A percentile compares a stretch with the other conserved stretches of the same genome.
phyloP scores from a whole-genome alignment of 192 early-diverging fungal genomes.

The Backusella sp. region DNA sequence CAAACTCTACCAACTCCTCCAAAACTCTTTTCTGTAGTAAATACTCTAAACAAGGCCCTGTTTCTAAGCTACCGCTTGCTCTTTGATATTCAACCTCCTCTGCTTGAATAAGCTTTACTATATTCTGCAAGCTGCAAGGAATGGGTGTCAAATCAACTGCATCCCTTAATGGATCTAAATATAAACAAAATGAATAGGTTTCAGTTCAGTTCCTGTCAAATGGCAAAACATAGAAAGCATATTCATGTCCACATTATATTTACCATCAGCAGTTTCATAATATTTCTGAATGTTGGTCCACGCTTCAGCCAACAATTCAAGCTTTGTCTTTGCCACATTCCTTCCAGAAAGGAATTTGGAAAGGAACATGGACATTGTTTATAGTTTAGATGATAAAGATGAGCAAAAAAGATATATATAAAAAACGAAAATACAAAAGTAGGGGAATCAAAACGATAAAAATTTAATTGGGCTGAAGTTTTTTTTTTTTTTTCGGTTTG shows the following conservation, averaged over 20 bases:
- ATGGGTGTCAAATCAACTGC: conserved; percentile 38
- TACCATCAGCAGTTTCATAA: conserved; percentile 38
- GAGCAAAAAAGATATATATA: background rate
- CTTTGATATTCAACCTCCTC: conserved; percentile 37
- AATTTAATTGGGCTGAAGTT: background rate
- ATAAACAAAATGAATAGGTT: background rate
- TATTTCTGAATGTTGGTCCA: conserved; percentile 37
- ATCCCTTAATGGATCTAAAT: conserved; percentile 35
- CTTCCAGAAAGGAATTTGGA: conserved; percentile 36
- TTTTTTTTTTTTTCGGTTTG: background rate
- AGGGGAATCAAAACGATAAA: background rate
- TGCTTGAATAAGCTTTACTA: conserved; percentile 37
- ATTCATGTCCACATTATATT: background rate
- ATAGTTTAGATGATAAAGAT: background rate
- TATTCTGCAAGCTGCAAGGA: conserved; percentile 29
- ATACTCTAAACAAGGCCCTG: conserved; percentile 37
- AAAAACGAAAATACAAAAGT: background rate
- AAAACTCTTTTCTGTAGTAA: conserved; percentile 33
- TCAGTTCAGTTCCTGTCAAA: background rate
- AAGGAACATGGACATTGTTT: conserved; percentile 33
- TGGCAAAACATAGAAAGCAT: background rate
- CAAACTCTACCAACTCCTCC: conserved; percentile 37
- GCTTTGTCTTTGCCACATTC: conserved; percentile 36
- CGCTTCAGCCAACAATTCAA: conserved; percentile 29
- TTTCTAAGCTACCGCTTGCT: conserved; percentile 29